phyloP scores from a whole-genome alignment of 1,284 basidiomycete species.

The Heterobasidion irregulare region DNA sequence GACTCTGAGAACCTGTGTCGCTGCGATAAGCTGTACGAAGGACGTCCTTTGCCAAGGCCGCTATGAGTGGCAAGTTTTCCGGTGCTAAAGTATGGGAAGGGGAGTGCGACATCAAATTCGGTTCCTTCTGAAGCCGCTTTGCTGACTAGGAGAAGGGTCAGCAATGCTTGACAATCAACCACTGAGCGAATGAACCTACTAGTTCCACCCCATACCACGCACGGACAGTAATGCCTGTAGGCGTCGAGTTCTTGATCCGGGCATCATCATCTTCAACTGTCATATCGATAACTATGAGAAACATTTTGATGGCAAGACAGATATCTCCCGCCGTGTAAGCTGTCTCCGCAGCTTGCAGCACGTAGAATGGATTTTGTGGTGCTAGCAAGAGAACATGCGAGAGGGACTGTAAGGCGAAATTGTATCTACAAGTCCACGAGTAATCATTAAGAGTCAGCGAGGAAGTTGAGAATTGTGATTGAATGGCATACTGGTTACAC shows the following conservation, averaged over 20 bases:
- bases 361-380: constrained; percentile 81
- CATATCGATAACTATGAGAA: constrained; percentile 80
- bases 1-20: not conserved
- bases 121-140: constrained; percentile 7
- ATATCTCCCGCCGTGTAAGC: constrained; percentile 75
- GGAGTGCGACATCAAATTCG: constrained; percentile 5
- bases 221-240: constrained; percentile 50
- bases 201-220: constrained; percentile 87
- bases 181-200: constrained; percentile 27
- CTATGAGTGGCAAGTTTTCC: constrained; percentile 4
- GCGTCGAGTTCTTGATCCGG: constrained; percentile 35
- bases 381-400: constrained; percentile 78
- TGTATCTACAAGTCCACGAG: constrained; percentile 35
- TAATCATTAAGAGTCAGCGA: not conserved
- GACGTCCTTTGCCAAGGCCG: constrained; percentile 10
- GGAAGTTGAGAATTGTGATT: not conserved
- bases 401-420: constrained; percentile 61
- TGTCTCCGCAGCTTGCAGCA: constrained; percentile 80
- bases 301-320: constrained; percentile 76
- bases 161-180: not conserved
- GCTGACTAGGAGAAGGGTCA: constrained; percentile 4
- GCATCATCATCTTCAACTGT: constrained; percentile 45
- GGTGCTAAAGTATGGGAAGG: constrained; percentile 10
- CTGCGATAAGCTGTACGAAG: constrained; percentile 1
- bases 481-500: constrained; percentile 58